A percentile compares a stretch with the other conserved stretches of the same genome.
Conservation (phyloP, 192 early-diverging fungal genomes). For the Entomortierella parvispora region DNA sequence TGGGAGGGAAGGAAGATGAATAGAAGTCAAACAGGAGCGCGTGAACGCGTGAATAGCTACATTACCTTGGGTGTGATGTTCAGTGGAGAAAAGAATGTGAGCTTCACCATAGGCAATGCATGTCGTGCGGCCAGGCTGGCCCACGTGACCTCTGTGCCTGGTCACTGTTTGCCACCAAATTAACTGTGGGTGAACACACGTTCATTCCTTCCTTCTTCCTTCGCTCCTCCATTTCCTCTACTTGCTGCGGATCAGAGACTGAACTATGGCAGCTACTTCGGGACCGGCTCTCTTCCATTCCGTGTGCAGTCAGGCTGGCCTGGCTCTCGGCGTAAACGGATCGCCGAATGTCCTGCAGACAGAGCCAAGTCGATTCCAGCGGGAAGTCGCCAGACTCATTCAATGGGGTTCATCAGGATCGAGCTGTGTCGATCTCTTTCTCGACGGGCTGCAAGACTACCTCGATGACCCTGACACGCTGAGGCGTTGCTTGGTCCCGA, state of each 20-base stretch:
- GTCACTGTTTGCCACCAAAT: background rate
- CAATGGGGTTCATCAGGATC: conserved; percentile 7
- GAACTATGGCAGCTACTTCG: conserved; percentile 4
- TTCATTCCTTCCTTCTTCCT: background rate
- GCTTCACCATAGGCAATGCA: too few species aligned
- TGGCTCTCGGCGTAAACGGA: conserved; percentile 22
- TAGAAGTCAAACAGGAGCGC: too few species aligned
- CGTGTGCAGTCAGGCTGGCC: conserved; percentile 37
- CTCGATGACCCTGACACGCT: conserved; percentile 34
- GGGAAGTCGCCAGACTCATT: conserved; percentile 26
- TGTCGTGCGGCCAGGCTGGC: too few species aligned
- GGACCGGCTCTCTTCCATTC: conserved; percentile 20
- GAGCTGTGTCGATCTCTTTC: conserved; percentile 32
- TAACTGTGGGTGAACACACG: background rate
- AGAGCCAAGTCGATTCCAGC: conserved; percentile 35
- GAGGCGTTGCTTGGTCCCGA: conserved; percentile 31
- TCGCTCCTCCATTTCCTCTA: too few species aligned
- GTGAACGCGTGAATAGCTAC: too few species aligned
- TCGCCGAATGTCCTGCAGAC: conserved; percentile 14
- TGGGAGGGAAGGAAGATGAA: too few species aligned
- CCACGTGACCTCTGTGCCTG: too few species aligned
- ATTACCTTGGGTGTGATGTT: too few species aligned
- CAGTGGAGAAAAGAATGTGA: too few species aligned
- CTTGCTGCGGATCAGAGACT: too few species aligned
- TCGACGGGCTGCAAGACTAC: conserved; percentile 45